Base-by-base conservation (phyloP, 176 grass and related monocot species). In the Phragmites australis region DNA sequence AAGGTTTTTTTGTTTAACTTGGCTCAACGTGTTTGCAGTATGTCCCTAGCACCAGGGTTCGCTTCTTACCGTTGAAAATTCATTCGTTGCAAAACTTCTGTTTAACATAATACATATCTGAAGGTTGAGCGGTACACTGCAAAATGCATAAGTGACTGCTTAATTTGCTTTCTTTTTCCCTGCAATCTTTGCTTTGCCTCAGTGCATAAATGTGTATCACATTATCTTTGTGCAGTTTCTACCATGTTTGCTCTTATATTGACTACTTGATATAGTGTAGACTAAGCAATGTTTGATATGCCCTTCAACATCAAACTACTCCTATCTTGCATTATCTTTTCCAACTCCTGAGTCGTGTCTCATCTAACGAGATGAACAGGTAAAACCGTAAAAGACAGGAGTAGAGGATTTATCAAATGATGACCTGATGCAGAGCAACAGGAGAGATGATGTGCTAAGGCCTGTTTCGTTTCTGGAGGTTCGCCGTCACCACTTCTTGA, bases 321-420 rank as follows among this genome's bases (percentile, higher is more conserved):
- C 11, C 6, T 66, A 7, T 39, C 17, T 50, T 52, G 63, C 30
- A 68, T 56, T 58, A 52, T 42, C 13, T 17, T 49, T 65, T 65
- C 19, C 22, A 82, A 61, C 85, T 76, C 66, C 7, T 49, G 2
- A 52, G 26, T 64, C 45, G 23, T n/a, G n/a, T n/a, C 27, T 77
- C n/a, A 81, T 77, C 47, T 77, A 32, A 81, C 72, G 5, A 66
- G 68, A 53, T 84, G 19, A 59, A 53, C 34, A 41, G n/a, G n/a
- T n/a, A n/a, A n/a, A n/a, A n/a, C n/a, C n/a, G 71, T 89, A 63
- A 57, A 76, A 47, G 40, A 6, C 18, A 21, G 18, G 75, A 67
- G 14, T 34, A 49, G 8, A 46, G 61, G 46, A 70, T 25, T 15
- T 17, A 46, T 72, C 8, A 25, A 58, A 75, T 43, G 6, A 69